These are phyloP conservation scores for Metarhizium humberi DNA, from an alignment of 2,329 filamentous ascomycete genomes.

Conservation along the genomic window DNA sequence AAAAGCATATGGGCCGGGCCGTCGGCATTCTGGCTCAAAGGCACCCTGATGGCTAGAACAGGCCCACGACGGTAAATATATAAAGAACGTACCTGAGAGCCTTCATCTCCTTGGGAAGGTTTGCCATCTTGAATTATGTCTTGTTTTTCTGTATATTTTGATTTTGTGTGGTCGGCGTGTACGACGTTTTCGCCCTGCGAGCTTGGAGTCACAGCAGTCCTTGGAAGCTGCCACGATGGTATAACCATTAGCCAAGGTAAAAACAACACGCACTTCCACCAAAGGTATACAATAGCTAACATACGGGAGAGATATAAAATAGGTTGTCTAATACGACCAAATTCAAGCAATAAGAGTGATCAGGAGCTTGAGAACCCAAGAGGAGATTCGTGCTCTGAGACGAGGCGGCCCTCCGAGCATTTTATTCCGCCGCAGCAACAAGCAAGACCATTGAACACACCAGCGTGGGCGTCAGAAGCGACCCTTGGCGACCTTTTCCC, in stretches of 20 bases:
- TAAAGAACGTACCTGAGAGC: constrained; percentile 43
- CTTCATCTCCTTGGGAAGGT: constrained; percentile 48
- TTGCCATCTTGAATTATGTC: constrained; percentile 17
- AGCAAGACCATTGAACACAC: neutral
- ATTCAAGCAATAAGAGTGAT: neutral
- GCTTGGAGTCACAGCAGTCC: too few relatives aligned
- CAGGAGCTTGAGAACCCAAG: neutral
- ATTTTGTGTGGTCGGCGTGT: neutral
- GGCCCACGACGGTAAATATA: constrained; percentile 2
- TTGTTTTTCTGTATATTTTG: neutral
- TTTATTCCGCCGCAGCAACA: neutral
- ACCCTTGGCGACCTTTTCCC: neutral
- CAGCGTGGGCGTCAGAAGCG: neutral
- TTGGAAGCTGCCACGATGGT: too few relatives aligned
- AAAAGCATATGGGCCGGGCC: neutral
- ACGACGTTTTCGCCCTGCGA: neutral
- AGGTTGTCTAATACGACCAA: neutral
- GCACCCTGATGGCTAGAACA: constrained; percentile 13
- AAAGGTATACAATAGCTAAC: neutral
- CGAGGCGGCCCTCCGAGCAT: neutral
- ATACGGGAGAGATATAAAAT: neutral
- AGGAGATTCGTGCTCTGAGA: neutral
- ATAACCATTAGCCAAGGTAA: neutral
- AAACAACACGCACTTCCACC: neutral
- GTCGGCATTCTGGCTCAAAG: neutral